Percentiles rank a stretch among this genome's conserved stretches.
Conservation (phyloP, 306 rosid species). For the Cicer arietinum region DNA sequence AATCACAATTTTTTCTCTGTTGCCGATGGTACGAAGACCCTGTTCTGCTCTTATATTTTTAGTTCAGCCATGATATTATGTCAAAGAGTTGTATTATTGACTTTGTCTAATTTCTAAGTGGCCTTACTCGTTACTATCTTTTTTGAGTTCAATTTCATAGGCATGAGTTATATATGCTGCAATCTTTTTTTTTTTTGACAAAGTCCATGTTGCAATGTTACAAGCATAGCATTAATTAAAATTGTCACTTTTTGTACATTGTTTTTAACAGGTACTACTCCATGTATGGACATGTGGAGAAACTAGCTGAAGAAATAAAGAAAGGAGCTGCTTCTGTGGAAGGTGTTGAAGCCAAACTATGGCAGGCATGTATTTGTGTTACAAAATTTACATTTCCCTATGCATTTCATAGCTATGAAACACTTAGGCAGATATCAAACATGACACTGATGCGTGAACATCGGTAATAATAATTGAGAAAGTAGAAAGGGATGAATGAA, state of each 20-base stretch:
- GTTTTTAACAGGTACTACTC: conserved; percentile 79
- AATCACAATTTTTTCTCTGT: neutral
- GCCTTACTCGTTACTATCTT: neutral
- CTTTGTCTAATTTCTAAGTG: neutral
- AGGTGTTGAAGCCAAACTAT: conserved; percentile 86
- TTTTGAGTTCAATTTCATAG: conserved; percentile 1
- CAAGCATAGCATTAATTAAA: too few relatives aligned
- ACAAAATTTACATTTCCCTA: conserved; percentile 4
- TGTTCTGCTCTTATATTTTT: neutral
- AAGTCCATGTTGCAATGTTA: too few relatives aligned
- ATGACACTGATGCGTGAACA: too few relatives aligned
- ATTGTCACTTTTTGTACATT: neutral
- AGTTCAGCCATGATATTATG: conserved; percentile 6
- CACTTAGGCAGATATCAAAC: too few relatives aligned
- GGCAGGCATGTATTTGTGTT: conserved; percentile 71
- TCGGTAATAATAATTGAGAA: too few relatives aligned
- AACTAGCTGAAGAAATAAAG: conserved; percentile 84
- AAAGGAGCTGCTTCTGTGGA: conserved; percentile 90
- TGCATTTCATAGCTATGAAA: conserved; percentile 23
- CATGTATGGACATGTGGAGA: conserved; percentile 95
- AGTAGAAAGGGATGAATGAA: too few relatives aligned
- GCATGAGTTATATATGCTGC: conserved; percentile 2
- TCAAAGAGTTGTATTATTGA: neutral
- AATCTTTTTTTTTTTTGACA: neutral
- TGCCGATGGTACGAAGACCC: neutral